Percentiles rank a stretch among this genome's conserved stretches.
Evolutionary conservation across 2,329 filamentous ascomycete genomes (phyloP).

Genomic region (Colletotrichum aenigma): DNA sequence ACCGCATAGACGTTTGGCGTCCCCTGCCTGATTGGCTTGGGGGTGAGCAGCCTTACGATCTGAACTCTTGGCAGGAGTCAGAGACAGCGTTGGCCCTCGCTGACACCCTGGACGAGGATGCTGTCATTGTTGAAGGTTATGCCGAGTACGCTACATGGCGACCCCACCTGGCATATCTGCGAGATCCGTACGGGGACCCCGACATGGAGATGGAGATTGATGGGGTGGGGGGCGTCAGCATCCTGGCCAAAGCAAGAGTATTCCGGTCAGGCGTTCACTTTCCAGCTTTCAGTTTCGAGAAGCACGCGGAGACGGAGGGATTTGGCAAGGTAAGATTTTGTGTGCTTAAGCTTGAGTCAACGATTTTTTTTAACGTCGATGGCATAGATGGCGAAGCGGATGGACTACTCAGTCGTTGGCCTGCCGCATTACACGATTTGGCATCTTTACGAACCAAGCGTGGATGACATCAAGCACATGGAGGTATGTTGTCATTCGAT

Average conservation of each 20-base stretch:
- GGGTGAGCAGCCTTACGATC: constrained; percentile 95
- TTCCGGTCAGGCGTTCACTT: constrained; percentile 97
- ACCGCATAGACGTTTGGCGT: constrained; percentile 84
- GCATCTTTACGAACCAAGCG: constrained; percentile 99
- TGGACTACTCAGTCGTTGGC: constrained; percentile 94
- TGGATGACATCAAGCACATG: constrained; percentile 97
- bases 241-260: constrained; percentile 92
- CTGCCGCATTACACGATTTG: constrained; percentile 98
- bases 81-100: constrained; percentile 93
- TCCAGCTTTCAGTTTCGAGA: constrained; percentile 97
- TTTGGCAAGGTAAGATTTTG: constrained; percentile 83
- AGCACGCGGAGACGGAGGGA: constrained; percentile 96
- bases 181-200: constrained; percentile 95
- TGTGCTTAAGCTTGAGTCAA: constrained; percentile 6
- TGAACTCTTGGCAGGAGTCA: constrained; percentile 99
- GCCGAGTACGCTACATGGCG: constrained; percentile 99
- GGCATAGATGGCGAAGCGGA: constrained; percentile 88
- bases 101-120: constrained; percentile 95
- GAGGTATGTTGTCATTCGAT: constrained; percentile 56
- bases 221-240: constrained; percentile 95
- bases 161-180: constrained; percentile 93
- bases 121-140: constrained; percentile 98
- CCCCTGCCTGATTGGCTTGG: constrained; percentile 99
- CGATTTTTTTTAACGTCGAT: background rate
- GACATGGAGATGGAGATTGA: constrained; percentile 99